Evolutionary conservation across 768 basidiomycete genomes (phyloP).

Genomic region (Xerocomus spinulosus): DNA sequence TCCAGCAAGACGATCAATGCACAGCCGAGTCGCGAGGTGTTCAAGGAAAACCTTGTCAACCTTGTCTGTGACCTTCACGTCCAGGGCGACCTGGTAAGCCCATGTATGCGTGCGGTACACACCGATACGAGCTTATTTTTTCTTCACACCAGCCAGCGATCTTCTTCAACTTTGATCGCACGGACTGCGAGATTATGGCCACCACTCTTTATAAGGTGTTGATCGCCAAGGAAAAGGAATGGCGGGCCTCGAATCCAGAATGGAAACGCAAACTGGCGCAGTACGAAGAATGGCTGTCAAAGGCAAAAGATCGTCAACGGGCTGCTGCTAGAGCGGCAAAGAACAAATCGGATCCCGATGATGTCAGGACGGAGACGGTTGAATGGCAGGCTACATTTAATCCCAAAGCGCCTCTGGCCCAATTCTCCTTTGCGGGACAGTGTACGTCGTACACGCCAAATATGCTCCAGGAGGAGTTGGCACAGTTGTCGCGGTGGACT

Average conservation of each 20-base stretch:
- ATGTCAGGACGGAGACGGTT: constrained; percentile 13
- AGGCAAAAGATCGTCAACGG: constrained; percentile 46
- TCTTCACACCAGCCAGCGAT: constrained; percentile 50
- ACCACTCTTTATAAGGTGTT: constrained; percentile 34
- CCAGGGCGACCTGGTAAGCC: constrained; percentile 48
- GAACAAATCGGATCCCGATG: constrained; percentile 33
- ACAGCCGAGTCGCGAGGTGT: constrained; percentile 29
- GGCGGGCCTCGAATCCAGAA: constrained; percentile 42
- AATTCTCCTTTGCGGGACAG: constrained; percentile 56
- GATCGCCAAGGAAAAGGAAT: constrained; percentile 41
- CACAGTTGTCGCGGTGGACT: constrained; percentile 32
- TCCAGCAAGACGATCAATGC: constrained; percentile 25
- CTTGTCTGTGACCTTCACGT: constrained; percentile 56
- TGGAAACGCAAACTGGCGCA: constrained; percentile 49
- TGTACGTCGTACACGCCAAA: constrained; percentile 39
- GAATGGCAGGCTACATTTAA: constrained; percentile 55
- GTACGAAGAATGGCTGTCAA: constrained; percentile 47
- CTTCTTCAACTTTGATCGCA: constrained; percentile 62
- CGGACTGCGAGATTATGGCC: constrained; percentile 54
- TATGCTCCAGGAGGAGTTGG: constrained; percentile 48
- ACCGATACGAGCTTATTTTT: background rate
- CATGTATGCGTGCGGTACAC: background rate
- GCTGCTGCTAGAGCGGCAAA: constrained; percentile 38
- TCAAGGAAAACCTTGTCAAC: constrained; percentile 43
- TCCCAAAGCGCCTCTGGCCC: constrained; percentile 50